These are phyloP conservation scores for Spencermartinsiella europaea DNA, from an alignment of 805 yeast species.

Conservation along the genomic window DNA sequence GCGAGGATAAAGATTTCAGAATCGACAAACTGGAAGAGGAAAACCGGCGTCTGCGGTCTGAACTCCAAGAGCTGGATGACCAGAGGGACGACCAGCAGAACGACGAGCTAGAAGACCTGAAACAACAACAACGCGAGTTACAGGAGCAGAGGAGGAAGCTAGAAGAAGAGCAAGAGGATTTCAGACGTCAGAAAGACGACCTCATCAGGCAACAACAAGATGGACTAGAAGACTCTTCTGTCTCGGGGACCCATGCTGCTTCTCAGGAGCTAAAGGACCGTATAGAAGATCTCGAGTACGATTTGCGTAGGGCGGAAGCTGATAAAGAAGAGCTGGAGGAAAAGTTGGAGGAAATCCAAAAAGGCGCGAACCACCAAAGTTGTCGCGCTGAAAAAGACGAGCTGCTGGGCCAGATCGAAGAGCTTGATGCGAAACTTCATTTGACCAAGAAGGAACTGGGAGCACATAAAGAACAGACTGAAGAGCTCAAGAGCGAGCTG, in stretches of 20 bases:
- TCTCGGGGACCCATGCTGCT: neutral
- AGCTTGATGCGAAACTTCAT: neutral
- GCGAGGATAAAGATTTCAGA: constrained; percentile 5
- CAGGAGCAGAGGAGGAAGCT: constrained; percentile 2
- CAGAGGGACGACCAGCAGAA: neutral
- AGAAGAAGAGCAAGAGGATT: neutral
- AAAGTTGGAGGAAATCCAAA: neutral
- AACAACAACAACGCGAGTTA: constrained; percentile 16
- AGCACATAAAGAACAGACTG: neutral
- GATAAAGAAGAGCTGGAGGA: neutral
- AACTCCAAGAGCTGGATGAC: constrained; percentile 1
- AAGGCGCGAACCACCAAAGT: neutral
- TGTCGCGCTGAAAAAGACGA: neutral
- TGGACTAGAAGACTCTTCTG: neutral
- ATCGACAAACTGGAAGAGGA: constrained; percentile 6
- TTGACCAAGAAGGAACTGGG: neutral
- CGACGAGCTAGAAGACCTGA: constrained; percentile 21
- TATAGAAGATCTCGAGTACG: constrained; percentile 5
- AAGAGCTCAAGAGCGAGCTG: constrained; percentile 4
- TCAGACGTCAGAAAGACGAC: neutral
- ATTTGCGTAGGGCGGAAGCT: neutral
- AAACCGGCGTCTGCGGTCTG: constrained; percentile 22
- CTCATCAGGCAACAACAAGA: neutral
- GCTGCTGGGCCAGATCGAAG: neutral
- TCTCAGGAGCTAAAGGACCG: constrained; percentile 6